A percentile compares a stretch with the other conserved stretches of the same genome.
These are phyloP conservation scores for Amylocarpus encephaloides DNA, from an alignment of 2,329 filamentous ascomycete species.

Conservation along the genomic window DNA sequence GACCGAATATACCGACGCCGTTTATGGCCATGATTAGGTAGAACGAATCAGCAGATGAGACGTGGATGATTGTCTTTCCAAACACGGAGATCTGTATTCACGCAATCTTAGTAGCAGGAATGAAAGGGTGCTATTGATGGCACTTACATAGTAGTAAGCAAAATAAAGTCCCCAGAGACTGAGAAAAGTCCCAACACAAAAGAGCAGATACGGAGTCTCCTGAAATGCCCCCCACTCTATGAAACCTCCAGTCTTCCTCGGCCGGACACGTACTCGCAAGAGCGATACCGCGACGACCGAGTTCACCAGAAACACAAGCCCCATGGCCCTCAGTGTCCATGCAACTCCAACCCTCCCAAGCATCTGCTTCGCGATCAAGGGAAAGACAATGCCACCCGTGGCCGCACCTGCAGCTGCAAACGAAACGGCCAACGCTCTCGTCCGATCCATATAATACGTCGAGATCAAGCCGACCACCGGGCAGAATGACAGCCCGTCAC, in stretches of 20 bases:
- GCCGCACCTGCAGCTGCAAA: conserved; percentile 35
- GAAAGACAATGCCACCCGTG: conserved; percentile 40
- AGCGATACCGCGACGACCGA: not conserved
- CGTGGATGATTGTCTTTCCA: not conserved
- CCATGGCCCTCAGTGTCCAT: conserved; percentile 39
- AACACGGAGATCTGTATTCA: conserved; percentile 1
- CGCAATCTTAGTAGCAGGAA: conserved; percentile 41
- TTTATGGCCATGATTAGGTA: conserved; percentile 20
- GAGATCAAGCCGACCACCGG: conserved; percentile 35
- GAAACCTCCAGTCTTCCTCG: conserved; percentile 34
- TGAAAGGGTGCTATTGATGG: conserved; percentile 27
- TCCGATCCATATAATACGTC: conserved; percentile 36
- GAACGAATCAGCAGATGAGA: not conserved
- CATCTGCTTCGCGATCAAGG: conserved; percentile 37
- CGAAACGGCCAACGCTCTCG: conserved; percentile 34
- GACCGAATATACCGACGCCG: conserved; percentile 11
- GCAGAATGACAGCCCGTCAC: conserved; percentile 37
- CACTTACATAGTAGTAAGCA: conserved; percentile 53
- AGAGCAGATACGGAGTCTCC: conserved; percentile 37
- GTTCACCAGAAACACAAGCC: conserved; percentile 31
- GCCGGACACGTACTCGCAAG: conserved; percentile 7
- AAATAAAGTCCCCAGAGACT: conserved; percentile 33
- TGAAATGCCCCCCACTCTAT: conserved; percentile 38
- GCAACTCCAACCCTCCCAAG: conserved; percentile 37
- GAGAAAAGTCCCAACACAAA: conserved; percentile 43